phyloP scores from a whole-genome alignment of 1,284 basidiomycete species.

The Volvariella volvacea region DNA sequence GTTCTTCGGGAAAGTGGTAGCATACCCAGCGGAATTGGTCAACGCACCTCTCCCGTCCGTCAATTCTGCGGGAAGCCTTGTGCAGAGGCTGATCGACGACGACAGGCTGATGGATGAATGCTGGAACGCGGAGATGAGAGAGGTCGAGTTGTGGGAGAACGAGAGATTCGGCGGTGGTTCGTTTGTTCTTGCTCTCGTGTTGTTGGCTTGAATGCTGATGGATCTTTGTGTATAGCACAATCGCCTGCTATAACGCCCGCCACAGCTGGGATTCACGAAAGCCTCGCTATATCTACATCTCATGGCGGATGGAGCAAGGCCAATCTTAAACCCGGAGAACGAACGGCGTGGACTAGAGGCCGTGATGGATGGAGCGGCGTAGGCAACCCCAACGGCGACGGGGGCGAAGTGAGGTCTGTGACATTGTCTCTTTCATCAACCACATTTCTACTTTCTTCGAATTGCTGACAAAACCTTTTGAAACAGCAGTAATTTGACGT shows the following conservation, averaged over 20 bases:
- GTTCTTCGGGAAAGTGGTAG: background rate
- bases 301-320: constrained; percentile 48
- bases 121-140: constrained; percentile 54
- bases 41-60: constrained; percentile 17
- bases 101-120: constrained; percentile 55
- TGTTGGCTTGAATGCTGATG: background rate
- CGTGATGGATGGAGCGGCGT: constrained; percentile 68
- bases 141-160: constrained; percentile 75
- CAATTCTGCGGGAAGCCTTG: too few relatives aligned
- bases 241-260: background rate
- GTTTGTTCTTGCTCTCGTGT: constrained; percentile 2
- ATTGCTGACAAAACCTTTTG: constrained; percentile 7
- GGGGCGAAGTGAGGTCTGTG: constrained; percentile 58
- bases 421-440: constrained; percentile 6
- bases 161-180: constrained; percentile 45
- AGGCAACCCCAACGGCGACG: constrained; percentile 17
- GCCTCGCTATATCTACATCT: too few relatives aligned
- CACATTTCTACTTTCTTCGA: constrained; percentile 6
- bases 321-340: constrained; percentile 47
- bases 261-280: background rate
- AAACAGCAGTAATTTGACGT: constrained; percentile 68
- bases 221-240: background rate
- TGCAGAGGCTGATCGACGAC: constrained; percentile 49
- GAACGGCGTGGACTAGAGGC: constrained; percentile 62
- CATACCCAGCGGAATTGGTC: constrained; percentile 2